Evolutionary conservation across 1,284 basidiomycete genomes (phyloP).

Genomic region (Moniliophthora roreri): DNA sequence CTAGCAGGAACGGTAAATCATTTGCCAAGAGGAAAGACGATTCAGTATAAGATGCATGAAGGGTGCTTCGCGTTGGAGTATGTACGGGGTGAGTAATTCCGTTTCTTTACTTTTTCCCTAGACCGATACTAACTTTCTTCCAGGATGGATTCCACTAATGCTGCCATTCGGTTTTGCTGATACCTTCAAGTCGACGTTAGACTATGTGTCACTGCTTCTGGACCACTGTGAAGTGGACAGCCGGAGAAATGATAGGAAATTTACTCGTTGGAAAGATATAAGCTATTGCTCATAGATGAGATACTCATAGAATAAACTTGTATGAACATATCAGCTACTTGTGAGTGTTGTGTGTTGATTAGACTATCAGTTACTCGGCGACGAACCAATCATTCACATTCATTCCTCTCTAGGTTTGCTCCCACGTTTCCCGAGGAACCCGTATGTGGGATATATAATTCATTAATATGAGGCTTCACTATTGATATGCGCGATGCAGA

Average conservation of each 20-base stretch:
- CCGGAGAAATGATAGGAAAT: slow-evolving; percentile 80
- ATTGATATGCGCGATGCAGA: too few species aligned
- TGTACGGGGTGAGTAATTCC: slow-evolving; percentile 68
- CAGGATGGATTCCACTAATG: slow-evolving; percentile 92
- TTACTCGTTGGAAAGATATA: slow-evolving; percentile 87
- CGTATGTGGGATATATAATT: too few species aligned
- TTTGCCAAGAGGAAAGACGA: slow-evolving; percentile 79
- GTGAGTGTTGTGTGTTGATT: too few species aligned
- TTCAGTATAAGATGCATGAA: slow-evolving; percentile 98
- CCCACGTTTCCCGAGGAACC: too few species aligned
- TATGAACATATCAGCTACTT: too few species aligned
- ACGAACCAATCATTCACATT: too few species aligned
- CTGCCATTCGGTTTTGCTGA: slow-evolving; percentile 93
- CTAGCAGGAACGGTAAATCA: slow-evolving; percentile 82
- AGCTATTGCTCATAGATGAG: too few species aligned
- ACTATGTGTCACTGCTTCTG: slow-evolving; percentile 84
- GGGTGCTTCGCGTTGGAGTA: slow-evolving; percentile 96
- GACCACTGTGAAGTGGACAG: slow-evolving; percentile 80
- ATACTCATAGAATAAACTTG: too few species aligned
- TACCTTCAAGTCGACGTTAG: slow-evolving; percentile 32
- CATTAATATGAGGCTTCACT: too few species aligned
- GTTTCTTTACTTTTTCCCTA: slow-evolving; percentile 1
- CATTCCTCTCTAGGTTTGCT: too few species aligned
- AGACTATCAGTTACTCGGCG: too few species aligned
- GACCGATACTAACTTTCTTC: slow-evolving; percentile 1